Evolutionary conservation across 2,329 filamentous ascomycete species (phyloP).

Genomic region (Tothia fuscella): DNA sequence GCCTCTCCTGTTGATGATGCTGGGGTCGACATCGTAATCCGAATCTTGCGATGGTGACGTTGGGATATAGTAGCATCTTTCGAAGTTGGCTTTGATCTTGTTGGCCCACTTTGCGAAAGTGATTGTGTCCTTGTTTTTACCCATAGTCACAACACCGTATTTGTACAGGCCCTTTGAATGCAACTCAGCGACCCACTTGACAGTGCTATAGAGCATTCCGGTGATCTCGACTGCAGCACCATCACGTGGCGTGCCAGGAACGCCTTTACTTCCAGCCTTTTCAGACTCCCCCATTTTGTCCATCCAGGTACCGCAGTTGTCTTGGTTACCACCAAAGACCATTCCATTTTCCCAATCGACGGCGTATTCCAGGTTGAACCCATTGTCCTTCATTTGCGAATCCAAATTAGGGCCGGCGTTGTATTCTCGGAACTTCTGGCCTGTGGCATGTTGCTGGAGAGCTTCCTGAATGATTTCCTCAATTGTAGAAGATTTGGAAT

Average conservation of each 20-base stretch:
- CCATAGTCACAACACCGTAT: constrained; percentile 56
- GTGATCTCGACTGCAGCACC: constrained; percentile 93
- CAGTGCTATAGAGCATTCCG: constrained; percentile 79
- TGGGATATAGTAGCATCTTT: constrained; percentile 84
- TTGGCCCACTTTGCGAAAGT: constrained; percentile 68
- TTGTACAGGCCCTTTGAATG: constrained; percentile 57
- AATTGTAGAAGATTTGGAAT: constrained; percentile 71
- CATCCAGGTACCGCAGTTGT: constrained; percentile 98
- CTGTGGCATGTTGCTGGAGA: constrained; percentile 78
- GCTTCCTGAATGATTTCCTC: constrained; percentile 89
- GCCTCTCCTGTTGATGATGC: constrained; percentile 75
- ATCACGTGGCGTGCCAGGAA: constrained; percentile 93
- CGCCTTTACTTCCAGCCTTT: constrained; percentile 78
- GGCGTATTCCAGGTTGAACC: constrained; percentile 82
- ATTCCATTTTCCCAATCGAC: constrained; percentile 88
- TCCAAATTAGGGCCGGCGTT: constrained; percentile 85
- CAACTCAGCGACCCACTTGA: constrained; percentile 66
- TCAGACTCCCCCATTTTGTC: constrained; percentile 99
- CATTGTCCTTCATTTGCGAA: constrained; percentile 81
- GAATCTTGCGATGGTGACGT: constrained; percentile 54
- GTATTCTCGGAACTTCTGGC: constrained; percentile 85
- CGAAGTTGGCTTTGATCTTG: constrained; percentile 74
- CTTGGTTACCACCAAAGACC: constrained; percentile 86
- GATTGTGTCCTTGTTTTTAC: constrained; percentile 44
- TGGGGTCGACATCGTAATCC: constrained; percentile 68